These are phyloP conservation scores for Penicillium sp. DNA, from an alignment of 2,329 filamentous ascomycete genomes.

Conservation along the genomic window DNA sequence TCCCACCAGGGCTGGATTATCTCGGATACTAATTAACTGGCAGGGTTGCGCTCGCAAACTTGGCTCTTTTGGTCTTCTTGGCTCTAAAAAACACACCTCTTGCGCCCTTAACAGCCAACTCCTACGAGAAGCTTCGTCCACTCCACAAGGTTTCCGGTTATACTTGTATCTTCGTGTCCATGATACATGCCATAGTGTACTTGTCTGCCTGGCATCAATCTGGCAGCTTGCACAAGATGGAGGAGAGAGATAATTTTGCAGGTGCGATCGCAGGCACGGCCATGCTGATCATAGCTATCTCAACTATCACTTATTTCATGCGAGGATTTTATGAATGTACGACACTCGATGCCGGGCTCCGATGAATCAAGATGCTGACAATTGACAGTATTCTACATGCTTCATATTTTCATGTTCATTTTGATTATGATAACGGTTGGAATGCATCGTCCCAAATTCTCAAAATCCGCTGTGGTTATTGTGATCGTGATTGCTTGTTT, in stretches of 20 bases:
- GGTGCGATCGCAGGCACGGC: constrained; percentile 3
- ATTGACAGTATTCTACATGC: constrained; percentile 12
- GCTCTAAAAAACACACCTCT: constrained; percentile 18
- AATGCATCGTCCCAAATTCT: constrained; percentile 13
- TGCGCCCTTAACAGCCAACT: constrained; percentile 13
- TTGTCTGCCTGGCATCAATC: constrained; percentile 3
- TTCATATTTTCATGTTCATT: constrained; percentile 11
- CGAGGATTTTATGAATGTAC: not conserved
- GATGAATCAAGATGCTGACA: not conserved
- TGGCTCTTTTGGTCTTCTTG: constrained; percentile 16
- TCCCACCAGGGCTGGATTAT: no score
- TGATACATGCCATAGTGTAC: constrained; percentile 3
- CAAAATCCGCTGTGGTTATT: constrained; percentile 7
- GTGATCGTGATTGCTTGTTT: constrained; percentile 12
- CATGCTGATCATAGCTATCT: constrained; percentile 4
- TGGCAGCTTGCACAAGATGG: not conserved
- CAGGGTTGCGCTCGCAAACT: constrained; percentile 16
- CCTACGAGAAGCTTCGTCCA: constrained; percentile 21
- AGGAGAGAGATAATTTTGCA: not conserved
- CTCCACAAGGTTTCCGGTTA: constrained; percentile 20
- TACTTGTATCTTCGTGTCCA: constrained; percentile 14
- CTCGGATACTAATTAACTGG: not conserved
- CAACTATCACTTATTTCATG: constrained; percentile 4
- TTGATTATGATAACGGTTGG: constrained; percentile 12
- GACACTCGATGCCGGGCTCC: not conserved